Base-by-base conservation (phyloP, 2,329 filamentous ascomycete species). In the Diaporthe sp. region DNA sequence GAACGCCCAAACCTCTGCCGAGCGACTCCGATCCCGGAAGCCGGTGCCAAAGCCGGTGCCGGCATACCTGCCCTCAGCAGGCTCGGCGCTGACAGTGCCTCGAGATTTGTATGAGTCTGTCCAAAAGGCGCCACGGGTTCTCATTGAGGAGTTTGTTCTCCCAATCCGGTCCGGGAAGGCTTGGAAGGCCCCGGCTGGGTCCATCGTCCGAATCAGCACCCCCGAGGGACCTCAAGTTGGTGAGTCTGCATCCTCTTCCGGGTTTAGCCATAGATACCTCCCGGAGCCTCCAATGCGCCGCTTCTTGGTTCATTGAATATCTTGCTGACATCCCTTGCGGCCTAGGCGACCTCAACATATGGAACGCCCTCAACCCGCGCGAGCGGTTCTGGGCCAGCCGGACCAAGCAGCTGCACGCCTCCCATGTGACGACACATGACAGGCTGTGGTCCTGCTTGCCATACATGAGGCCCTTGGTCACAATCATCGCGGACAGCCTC, bases 301-400 rank as follows among this genome's bases (percentile, higher is more conserved):
- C 1, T 35, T 13, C 19, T 3, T 12, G 2, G 8, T 17, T 54
- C 15, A 22, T 8, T 4, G 5, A 19, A 13, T n/a, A 8, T 7
- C 8, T 4, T 2, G 10, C 55, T 52, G 7, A 70, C n/a, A 25
- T 17, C 2, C 5, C 1, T 33, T 3, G 5, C 12, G 12, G 17
- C 2, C 30, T 60, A 84, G 93, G 94, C 71, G 95, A 97, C 79
- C 85, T 97, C 25, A 97, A 97, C 82, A 89, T 97, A 78, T 97
- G 94, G 93, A 94, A 93, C 78, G 87, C 88, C 7, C 85, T 92
- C 77, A 95, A 97, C 82, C 93, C 94, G 0, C 90, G 94, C 19
- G 95, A 97, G 82, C 88, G 91, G 55, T 95, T 97, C 85, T 97
- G 94, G 95, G 94, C 95, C 1, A 87, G 91, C 1, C 89, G 95